Evolutionary conservation across 2,329 filamentous ascomycete species (phyloP), one percentile per base, ranked within the genome.

Genomic region (Diplodia scrobiculata): DNA sequence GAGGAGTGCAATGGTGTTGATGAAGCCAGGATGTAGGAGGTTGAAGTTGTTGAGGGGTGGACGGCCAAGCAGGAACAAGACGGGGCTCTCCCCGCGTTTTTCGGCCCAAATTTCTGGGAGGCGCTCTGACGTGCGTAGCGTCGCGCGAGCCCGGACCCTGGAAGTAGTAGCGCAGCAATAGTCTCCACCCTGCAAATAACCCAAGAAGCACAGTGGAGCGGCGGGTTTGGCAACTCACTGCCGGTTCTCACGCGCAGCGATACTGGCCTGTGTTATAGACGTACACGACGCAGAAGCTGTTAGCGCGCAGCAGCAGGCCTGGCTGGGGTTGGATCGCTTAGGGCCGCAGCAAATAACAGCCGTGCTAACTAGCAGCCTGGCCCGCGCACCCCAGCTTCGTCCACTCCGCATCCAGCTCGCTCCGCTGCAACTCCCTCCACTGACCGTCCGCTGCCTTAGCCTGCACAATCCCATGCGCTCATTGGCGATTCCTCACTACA

Each of bases 71-170:
- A 36, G 21, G 52, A 11, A n/a, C 9, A 3, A 36, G 32, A 36
- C 32, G n/a, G 52, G 34, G n/a, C 41, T 54, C 41, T 54, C 52
- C 52, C 52, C 52, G 52, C 52, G 34, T 36, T 21, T 21, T 54
- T 36, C 29, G 32, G 21, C 13, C 25, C 3, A 25, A 25, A 25
- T 3, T 25, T 52, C 27, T 27, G 21, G 27, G 27, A 32, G 14
- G 51, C 13, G 17, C 19, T 9, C 29, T 36, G 32, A 54, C n/a
- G 7, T 19, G 52, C 14, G n/a, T 54, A 54, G 52, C 32, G 50
- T 25, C 50, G 25, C 25, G 32, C 52, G 29, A 54, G 52, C 25
- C 21, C 25, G 51, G 17, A 38, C 32, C 29, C 52, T 54, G 52
- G n/a, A 29, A 19, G 29, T 36, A 19, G 29, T 36, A 54, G 52